A percentile compares a stretch with the other conserved stretches of the same genome.
These are phyloP conservation scores for Linum trigynum DNA, from an alignment of 345 rosid genomes.

Conservation along the genomic window DNA sequence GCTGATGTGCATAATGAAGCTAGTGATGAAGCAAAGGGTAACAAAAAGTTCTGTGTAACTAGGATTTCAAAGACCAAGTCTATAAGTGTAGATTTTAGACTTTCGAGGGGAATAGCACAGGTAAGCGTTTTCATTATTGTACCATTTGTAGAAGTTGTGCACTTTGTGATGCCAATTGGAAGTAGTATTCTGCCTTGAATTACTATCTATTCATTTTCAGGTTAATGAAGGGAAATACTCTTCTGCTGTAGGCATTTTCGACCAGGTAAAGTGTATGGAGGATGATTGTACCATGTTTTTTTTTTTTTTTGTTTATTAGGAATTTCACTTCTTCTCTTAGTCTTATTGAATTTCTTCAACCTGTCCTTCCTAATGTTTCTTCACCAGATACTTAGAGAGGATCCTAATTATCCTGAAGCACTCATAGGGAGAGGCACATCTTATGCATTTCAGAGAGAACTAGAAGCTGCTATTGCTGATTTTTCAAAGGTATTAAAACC, in stretches of 20 bases:
- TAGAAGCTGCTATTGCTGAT: conserved; percentile 76
- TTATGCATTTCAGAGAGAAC: conserved; percentile 83
- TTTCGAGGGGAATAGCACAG: conserved; percentile 96
- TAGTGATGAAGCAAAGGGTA: conserved; percentile 39
- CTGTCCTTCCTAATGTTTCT: conserved; percentile 7
- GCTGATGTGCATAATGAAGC: conserved; percentile 28
- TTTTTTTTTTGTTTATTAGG: conserved; percentile 1
- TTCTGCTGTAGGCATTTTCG: conserved; percentile 75
- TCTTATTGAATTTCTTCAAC: background rate
- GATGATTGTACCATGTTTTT: conserved; percentile 11
- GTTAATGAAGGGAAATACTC: conserved; percentile 94
- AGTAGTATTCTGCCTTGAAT: conserved; percentile 11
- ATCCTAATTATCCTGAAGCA: conserved; percentile 86
- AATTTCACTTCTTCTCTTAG: conserved; percentile 4
- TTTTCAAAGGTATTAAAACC: conserved; percentile 62
- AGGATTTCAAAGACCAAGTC: conserved; percentile 64
- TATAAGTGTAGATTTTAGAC: conserved; percentile 81
- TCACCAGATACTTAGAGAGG: conserved; percentile 67
- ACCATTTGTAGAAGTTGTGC: background rate
- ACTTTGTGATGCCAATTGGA: background rate
- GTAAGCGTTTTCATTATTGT: conserved; percentile 26
- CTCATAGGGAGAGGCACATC: conserved; percentile 98
- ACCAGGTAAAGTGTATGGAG: conserved; percentile 45
- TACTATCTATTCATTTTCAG: conserved; percentile 31
- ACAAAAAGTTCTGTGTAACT: conserved; percentile 49